Evolutionary conservation across 2,329 filamentous ascomycete genomes (phyloP), one percentile per base, ranked within the genome.

Genomic region (Myriosclerotinia curreyana): DNA sequence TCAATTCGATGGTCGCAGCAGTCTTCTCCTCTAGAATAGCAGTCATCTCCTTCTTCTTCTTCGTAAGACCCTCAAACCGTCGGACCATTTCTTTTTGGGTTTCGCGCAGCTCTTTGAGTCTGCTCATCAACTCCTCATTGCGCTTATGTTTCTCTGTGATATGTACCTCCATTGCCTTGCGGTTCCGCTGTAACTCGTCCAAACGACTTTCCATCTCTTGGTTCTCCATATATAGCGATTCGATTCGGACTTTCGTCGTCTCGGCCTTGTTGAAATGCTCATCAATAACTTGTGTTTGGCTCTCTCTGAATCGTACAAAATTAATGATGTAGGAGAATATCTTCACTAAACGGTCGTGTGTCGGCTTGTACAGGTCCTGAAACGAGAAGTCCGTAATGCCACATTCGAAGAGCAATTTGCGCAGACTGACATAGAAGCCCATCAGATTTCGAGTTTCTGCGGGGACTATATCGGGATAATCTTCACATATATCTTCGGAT

Each of bases 251-350:
- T 78, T 96, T 97, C 1, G 90, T 93, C 65, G 85, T 86, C 77
- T 97, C 92, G 15, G 90, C 86, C 72, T 91, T 93, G 80, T 96
- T 95, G 79, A 95, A 95, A 77, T 98, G 90, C 75, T 96, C 86
- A 75, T 97, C 93, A 68, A 98, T 96, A 38, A 95, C 86, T 48
- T 82, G 81, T 1, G 92, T 96, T 77, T 98, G 94, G 67, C 89
- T 92, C 79, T 97, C 93, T 71, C 95, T 90, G 79, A 98, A 99
- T 61, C 95, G 88, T 70, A 98, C 93, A 77, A 99, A 99, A 78
- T 99, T 99, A 81, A 99, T 99, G 68, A 98, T 85, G 77, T 97
- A 97, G 69, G 91, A 96, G 76, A 99, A 95, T 73, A 98, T 96
- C 79, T 95, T 96, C 73, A 94, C 89, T 17, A 98, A 83, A 52